Evolutionary conservation across 148 eudicot species (phyloP).

Genomic region (Nyssa sinensis): DNA sequence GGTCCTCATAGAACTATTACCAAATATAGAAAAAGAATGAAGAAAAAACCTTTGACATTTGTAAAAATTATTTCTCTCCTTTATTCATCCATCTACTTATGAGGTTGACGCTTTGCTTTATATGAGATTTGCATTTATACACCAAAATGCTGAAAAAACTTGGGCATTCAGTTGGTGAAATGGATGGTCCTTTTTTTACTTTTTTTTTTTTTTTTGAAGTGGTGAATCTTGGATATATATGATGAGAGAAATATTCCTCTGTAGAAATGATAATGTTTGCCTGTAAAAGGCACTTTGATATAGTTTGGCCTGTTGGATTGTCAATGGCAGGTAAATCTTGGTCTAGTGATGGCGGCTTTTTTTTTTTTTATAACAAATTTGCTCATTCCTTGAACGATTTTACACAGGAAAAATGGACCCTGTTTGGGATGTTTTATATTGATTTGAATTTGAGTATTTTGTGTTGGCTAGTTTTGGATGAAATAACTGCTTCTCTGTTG

Average conservation of each 20-base stretch:
- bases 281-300: not conserved
- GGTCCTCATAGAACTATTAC: conserved; percentile 7
- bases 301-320: not conserved
- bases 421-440: no score
- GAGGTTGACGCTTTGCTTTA: conserved; percentile 7
- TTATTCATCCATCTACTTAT: conserved; percentile 16
- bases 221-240: not conserved
- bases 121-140: conserved; percentile 4
- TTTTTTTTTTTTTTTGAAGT: no score
- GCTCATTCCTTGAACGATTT: no score
- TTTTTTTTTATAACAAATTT: no score
- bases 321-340: not conserved
- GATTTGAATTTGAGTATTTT: no score
- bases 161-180: not conserved
- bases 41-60: conserved; percentile 13
- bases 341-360: no score
- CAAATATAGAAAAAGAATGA: conserved; percentile 8
- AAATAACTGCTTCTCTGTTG: no score
- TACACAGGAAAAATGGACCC: no score
- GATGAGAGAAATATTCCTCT: no score
- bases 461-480: no score
- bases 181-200: no score
- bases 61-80: conserved; percentile 17
- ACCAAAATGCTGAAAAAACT: not conserved
- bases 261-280: not conserved